Base-by-base conservation (phyloP, 371 early-diverging fungal genomes). In the Syncephalis fuscata region DNA sequence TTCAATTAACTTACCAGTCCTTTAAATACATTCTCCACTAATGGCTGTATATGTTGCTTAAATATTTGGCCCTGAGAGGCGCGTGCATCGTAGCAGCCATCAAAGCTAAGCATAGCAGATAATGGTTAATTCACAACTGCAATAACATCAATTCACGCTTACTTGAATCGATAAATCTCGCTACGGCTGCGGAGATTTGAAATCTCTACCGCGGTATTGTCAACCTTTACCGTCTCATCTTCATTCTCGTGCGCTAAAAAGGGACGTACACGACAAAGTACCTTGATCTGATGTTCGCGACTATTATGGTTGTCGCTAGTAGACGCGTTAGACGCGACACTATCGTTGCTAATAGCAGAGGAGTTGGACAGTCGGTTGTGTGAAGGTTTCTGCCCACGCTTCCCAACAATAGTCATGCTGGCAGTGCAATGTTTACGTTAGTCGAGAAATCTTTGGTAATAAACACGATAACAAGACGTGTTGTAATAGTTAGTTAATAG, bases 221-320 rank as follows among this genome's bases (percentile, higher is more conserved):
- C 49, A 1, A 59, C 58, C 26, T 26, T 24, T 0, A 68, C 62
- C 1, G 65, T 48, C 17, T 65, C 53, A 56, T 70, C 70, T 1
- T 59, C 46, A n/a, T 48, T 51, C 50, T 73, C 73, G 7, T 60
- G 50, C 5, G 54, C 45, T 17, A 68, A 51, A 44, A 70, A 73
- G 8, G 73, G 73, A 15, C 73, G 64, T 15, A 73, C 69, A 25
- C 73, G 65, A 46, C 73, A 73, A 10, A 73, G 58, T 25, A 73
- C 66, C 39, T 68, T 68, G 48, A 70, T 59, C 55, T 64, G 64
- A 50, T 61, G 40, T 25, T 39, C 41, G 19, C 21, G 41, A 16
- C 15, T 41, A 21, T n/a, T 41, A 19, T 4, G 16, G 8, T 41
- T 21, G 16, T 4, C 15, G n/a, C 41, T 21, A n/a, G 16, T 41